Conservation (phyloP, 768 basidiomycete genomes). For the Boletus fagicola region DNA sequence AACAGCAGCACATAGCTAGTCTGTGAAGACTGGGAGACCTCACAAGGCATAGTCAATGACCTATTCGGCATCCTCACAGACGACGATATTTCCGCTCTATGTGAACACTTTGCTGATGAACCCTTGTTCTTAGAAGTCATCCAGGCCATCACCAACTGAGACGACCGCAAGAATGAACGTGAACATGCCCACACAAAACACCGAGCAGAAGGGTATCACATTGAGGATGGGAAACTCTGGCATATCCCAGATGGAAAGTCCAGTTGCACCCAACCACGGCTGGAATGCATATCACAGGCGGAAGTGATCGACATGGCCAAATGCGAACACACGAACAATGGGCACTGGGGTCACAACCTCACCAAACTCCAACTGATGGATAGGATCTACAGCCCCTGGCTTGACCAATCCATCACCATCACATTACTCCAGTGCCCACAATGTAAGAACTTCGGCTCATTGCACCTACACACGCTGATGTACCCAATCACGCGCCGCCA, state of each 20-base stretch:
- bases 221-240: constrained; percentile 23
- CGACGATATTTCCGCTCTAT: too few relatives aligned
- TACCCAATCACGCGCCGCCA: constrained; percentile 36
- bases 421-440: constrained; percentile 20
- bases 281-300: constrained; percentile 3
- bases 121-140: too few relatives aligned
- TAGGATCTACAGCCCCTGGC: background rate
- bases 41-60: too few relatives aligned
- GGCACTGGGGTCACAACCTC: constrained; percentile 10
- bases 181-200: too few relatives aligned
- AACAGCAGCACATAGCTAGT: too few relatives aligned
- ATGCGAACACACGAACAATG: background rate
- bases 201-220: background rate
- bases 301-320: constrained; percentile 6
- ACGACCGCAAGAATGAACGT: too few relatives aligned
- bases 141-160: too few relatives aligned
- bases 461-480: constrained; percentile 28
- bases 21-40: too few relatives aligned
- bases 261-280: constrained; percentile 1
- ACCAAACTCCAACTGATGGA: background rate
- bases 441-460: constrained; percentile 25
- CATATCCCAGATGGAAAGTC: background rate
- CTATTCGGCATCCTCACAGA: too few relatives aligned
- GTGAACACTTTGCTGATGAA: too few relatives aligned
- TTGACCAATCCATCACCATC: constrained; percentile 8